Evolutionary conservation across 495 filamentous ascomycete species (phyloP).

Genomic region (Neohortaea acidophila): DNA sequence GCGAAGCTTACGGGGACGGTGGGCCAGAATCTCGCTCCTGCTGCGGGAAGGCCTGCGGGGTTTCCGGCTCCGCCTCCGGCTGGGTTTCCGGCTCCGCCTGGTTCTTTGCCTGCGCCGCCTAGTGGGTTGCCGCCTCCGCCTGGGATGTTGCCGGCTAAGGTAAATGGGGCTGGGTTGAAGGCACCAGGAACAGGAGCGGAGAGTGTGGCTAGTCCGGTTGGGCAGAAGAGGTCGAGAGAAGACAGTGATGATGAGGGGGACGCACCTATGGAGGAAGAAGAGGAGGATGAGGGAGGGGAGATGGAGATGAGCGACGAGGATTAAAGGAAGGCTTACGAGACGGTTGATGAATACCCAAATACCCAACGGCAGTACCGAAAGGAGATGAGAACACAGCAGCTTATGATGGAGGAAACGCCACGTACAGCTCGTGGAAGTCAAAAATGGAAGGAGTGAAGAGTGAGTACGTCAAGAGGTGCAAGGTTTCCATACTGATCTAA

Average conservation of each 20-base stretch:
- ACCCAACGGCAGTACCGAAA: no score
- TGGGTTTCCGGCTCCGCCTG: conserved; percentile 11
- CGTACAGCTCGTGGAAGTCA: no score
- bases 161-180: conserved; percentile 20
- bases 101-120: conserved; percentile 1
- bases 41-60: neutral
- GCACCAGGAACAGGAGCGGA: conserved; percentile 38
- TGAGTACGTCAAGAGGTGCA: no score
- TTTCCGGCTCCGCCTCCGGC: conserved; percentile 1
- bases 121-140: conserved; percentile 3
- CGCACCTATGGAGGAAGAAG: conserved; percentile 23
- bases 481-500: no score
- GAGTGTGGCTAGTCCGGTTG: conserved; percentile 16
- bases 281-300: conserved; percentile 20
- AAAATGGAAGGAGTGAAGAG: no score
- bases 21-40: conserved; percentile 10
- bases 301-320: conserved; percentile 26
- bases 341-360: no score
- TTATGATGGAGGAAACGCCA: no score
- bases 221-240: conserved; percentile 19
- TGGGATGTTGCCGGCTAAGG: conserved; percentile 5
- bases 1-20: conserved; percentile 85
- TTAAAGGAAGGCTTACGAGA: no score
- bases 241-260: conserved; percentile 24
- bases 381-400: no score